phyloP scores from a whole-genome alignment of 1,139 yeast species.

The Candida sojae region DNA sequence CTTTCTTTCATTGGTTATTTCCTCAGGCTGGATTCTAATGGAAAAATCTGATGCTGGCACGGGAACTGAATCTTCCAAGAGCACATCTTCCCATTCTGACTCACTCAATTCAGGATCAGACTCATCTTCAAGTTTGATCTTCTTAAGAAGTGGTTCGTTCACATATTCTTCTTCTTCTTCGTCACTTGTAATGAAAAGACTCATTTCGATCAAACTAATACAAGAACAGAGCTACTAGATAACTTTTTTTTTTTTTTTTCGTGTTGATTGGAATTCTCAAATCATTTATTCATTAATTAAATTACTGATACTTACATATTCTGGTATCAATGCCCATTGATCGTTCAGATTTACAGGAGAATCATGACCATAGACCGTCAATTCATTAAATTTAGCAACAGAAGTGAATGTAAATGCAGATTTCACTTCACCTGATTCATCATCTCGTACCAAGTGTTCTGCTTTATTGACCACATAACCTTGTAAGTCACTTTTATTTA shows the following conservation, averaged over 20 bases:
- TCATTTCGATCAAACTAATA: neutral
- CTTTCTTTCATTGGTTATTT: constrained; percentile 8
- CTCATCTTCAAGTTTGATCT: constrained; percentile 6
- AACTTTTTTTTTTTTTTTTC: constrained; percentile 1
- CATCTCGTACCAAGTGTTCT: constrained; percentile 27
- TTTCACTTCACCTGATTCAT: constrained; percentile 20
- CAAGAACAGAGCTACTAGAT: neutral
- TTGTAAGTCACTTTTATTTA: constrained; percentile 18
- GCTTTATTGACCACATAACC: constrained; percentile 35
- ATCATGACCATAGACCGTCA: constrained; percentile 44
- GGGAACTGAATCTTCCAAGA: constrained; percentile 4
- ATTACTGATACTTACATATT: constrained; percentile 34
- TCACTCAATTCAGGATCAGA: constrained; percentile 13
- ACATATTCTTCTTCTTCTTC: constrained; percentile 8
- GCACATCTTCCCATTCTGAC: constrained; percentile 26
- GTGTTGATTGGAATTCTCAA: neutral
- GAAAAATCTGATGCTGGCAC: constrained; percentile 11
- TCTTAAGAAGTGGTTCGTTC: constrained; percentile 7
- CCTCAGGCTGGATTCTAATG: constrained; percentile 9
- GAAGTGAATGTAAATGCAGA: constrained; percentile 31
- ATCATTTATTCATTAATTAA: constrained; percentile 26
- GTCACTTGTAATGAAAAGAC: constrained; percentile 10
- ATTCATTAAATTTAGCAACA: constrained; percentile 30
- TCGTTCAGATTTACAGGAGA: constrained; percentile 28
- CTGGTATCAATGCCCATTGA: constrained; percentile 36